Percentiles rank a stretch among this genome's conserved stretches.
Evolutionary conservation across 228 moss, liverwort and hornwort species (phyloP).

Genomic region (Sphagnum magellanicum): DNA sequence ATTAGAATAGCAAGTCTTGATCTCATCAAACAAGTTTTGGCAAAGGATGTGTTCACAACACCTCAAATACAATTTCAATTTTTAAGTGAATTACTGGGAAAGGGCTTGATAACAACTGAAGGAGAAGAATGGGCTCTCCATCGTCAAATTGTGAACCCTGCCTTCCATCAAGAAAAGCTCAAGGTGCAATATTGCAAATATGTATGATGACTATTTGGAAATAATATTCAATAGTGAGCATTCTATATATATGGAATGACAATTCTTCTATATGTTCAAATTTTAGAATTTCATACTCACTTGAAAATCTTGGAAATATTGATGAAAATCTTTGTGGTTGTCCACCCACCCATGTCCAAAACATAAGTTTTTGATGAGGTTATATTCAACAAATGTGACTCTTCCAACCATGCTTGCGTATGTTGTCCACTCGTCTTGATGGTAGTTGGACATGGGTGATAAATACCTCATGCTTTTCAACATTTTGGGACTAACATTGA

Average conservation of each 20-base stretch:
- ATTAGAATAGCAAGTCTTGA: conserved; percentile 12
- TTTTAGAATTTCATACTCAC: conserved; percentile 4
- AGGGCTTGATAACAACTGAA: conserved; percentile 11
- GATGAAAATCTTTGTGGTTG: neutral
- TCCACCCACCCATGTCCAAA: neutral
- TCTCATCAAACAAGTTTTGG: conserved; percentile 11
- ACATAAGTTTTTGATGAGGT: neutral
- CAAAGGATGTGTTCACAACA: conserved; percentile 9
- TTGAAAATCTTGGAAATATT: neutral
- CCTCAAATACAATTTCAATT: conserved; percentile 1
- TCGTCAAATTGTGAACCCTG: conserved; percentile 10
- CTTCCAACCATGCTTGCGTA: neutral
- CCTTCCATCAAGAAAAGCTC: conserved; percentile 9
- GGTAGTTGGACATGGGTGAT: neutral
- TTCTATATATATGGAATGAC: neutral
- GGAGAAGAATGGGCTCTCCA: conserved; percentile 14
- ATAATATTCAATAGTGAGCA: neutral
- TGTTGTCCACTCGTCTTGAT: neutral
- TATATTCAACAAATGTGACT: too few species aligned
- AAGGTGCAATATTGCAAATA: conserved; percentile 4
- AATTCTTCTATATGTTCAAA: neutral
- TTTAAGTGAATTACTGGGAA: conserved; percentile 4
- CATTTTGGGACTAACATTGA: neutral
- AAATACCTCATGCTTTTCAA: neutral
- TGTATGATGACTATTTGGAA: too few species aligned